Conservation (phyloP, 2,329 filamentous ascomycete species). For the Neocatenulostroma microsporum region DNA sequence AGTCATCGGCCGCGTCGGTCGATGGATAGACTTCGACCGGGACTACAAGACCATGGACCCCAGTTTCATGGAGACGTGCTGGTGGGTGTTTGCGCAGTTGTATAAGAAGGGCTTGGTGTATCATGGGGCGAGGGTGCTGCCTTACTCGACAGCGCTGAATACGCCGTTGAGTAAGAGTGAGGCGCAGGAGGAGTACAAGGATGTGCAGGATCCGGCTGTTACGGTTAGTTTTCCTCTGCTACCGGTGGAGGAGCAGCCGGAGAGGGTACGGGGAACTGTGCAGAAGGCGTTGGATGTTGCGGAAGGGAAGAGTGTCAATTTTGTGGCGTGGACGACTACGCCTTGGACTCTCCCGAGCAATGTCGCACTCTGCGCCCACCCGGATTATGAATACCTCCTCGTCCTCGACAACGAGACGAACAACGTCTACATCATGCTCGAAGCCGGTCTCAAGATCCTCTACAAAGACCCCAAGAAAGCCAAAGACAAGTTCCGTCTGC, state of each 20-base stretch:
- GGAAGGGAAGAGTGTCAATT: conserved; percentile 55
- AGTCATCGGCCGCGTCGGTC: conserved; percentile 79
- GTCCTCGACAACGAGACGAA: conserved; percentile 74
- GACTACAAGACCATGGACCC: conserved; percentile 98
- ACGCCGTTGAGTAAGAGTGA: conserved; percentile 92
- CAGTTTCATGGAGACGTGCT: conserved; percentile 91
- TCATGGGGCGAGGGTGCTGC: conserved; percentile 86
- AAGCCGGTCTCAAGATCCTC: conserved; percentile 69
- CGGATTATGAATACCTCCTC: conserved; percentile 80
- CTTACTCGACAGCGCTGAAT: conserved; percentile 83
- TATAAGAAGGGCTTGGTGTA: conserved; percentile 88
- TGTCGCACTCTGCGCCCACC: conserved; percentile 66
- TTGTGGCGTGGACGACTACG: conserved; percentile 86
- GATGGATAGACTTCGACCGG: conserved; percentile 97
- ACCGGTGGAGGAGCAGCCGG: conserved; percentile 23
- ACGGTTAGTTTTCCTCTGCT: conserved; percentile 81
- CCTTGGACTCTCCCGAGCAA: conserved; percentile 82
- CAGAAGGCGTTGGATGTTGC: conserved; percentile 25
- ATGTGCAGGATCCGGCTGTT: conserved; percentile 82
- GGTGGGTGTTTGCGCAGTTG: conserved; percentile 95
- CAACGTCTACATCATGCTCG: conserved; percentile 77
- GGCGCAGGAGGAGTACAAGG: conserved; percentile 89
- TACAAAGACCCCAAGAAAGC: conserved; percentile 97
- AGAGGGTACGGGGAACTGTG: conserved; percentile 20
- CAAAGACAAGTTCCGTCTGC: conserved; percentile 79